Percentiles rank a stretch among this genome's conserved stretches.
phyloP scores from a whole-genome alignment of 176 grass and related monocot species.

The Puya raimondii region DNA sequence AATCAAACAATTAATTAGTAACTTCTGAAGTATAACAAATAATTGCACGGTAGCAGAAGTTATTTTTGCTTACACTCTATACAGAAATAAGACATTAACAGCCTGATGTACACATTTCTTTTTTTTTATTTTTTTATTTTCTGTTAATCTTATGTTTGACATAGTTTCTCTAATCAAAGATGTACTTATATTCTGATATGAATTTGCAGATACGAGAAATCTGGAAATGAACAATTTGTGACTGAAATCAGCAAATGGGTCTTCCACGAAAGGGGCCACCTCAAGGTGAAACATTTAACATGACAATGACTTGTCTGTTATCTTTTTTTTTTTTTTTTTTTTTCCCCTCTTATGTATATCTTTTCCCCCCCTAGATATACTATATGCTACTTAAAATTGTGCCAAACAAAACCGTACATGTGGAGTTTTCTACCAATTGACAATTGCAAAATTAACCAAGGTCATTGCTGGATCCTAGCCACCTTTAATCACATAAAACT shows the following conservation, averaged over 20 bases:
- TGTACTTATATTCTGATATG: not conserved
- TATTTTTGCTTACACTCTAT: too few relatives aligned
- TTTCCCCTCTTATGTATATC: not conserved
- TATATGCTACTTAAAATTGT: not conserved
- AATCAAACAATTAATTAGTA: not conserved
- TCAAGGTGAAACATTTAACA: conserved; percentile 51
- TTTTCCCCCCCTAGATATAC: not conserved
- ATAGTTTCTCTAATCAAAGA: not conserved
- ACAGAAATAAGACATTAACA: not conserved
- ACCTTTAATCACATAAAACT: too few relatives aligned
- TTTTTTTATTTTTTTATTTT: not conserved
- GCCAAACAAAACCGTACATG: too few relatives aligned
- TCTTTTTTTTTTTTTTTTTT: not conserved
- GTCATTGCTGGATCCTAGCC: too few relatives aligned
- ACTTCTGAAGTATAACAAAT: not conserved
- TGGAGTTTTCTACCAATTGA: too few relatives aligned
- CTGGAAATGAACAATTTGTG: conserved; percentile 88
- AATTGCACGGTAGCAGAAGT: too few relatives aligned
- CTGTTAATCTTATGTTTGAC: not conserved
- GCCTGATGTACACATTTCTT: not conserved
- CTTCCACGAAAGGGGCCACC: conserved; percentile 95
- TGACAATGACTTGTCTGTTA: not conserved
- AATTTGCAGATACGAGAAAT: conserved; percentile 58
- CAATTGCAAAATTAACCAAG: too few relatives aligned
- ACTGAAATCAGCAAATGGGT: conserved; percentile 97